Evolutionary conservation across 2,329 filamentous ascomycete species (phyloP).

Genomic region (Phyllosticta capitalensis): DNA sequence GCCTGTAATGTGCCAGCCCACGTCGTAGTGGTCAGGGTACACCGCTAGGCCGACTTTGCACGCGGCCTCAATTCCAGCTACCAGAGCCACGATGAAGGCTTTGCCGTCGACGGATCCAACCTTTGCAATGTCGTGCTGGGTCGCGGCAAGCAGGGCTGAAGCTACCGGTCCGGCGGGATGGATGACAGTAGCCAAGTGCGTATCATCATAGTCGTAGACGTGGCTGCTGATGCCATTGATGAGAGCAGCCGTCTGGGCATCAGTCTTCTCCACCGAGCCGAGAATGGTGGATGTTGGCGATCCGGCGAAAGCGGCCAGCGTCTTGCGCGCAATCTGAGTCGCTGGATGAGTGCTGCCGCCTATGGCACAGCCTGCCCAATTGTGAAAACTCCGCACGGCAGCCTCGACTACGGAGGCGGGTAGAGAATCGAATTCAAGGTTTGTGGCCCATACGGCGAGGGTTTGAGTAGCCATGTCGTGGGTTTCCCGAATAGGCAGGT

Average conservation of each 20-base stretch:
- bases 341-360: conserved; percentile 42
- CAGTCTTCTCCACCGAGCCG: conserved; percentile 22
- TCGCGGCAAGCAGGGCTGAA: conserved; percentile 40
- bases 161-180: conserved; percentile 46
- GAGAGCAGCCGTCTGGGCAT: conserved; percentile 42
- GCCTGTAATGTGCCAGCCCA: conserved; percentile 48
- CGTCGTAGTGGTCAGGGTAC: conserved; percentile 46
- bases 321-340: conserved; percentile 27
- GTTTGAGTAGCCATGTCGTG: conserved; percentile 37
- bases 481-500: neutral
- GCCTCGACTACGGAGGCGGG: conserved; percentile 33
- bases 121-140: conserved; percentile 34
- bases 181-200: conserved; percentile 47
- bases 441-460: conserved; percentile 39
- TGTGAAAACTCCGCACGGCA: conserved; percentile 42
- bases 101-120: conserved; percentile 28
- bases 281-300: conserved; percentile 28
- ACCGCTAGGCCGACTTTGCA: conserved; percentile 45
- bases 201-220: conserved; percentile 50
- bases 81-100: conserved; percentile 43
- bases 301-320: conserved; percentile 31
- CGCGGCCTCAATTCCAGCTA: conserved; percentile 43
- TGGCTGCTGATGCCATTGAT: conserved; percentile 48
- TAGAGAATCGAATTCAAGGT: conserved; percentile 33
- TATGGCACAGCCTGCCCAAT: conserved; percentile 46